Evolutionary conservation across 495 filamentous ascomycete genomes (phyloP).

Genomic region (Talaromyces liani): DNA sequence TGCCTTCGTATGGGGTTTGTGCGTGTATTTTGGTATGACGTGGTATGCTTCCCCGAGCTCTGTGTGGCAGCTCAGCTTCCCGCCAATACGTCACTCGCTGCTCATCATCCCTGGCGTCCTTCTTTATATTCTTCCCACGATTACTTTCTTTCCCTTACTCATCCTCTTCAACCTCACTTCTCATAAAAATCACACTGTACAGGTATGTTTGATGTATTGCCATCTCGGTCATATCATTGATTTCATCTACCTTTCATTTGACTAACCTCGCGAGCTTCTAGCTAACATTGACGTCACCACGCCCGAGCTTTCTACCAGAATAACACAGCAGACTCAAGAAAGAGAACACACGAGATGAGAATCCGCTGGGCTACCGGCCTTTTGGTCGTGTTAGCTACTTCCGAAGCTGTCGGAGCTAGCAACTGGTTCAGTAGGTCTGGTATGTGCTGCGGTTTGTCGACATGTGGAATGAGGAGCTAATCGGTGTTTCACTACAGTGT

Average conservation of each 20-base stretch:
- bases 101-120: constrained; percentile 24
- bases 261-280: neutral
- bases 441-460: constrained; percentile 21
- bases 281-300: neutral
- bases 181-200: neutral
- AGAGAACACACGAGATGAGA: constrained; percentile 52
- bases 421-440: constrained; percentile 80
- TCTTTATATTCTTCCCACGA: neutral
- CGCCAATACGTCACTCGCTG: constrained; percentile 36
- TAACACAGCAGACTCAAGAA: neutral
- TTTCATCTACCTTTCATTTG: neutral
- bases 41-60: neutral
- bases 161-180: neutral
- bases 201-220: neutral
- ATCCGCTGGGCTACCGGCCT: constrained; percentile 59
- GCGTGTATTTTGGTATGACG: neutral
- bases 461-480: neutral
- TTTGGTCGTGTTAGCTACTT: constrained; percentile 58
- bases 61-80: constrained; percentile 4
- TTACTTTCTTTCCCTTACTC: neutral
- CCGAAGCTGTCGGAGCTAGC: constrained; percentile 59
- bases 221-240: neutral
- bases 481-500: constrained; percentile 46
- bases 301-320: constrained; percentile 1
- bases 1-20: neutral